Percentiles rank a stretch among this genome's conserved stretches.
Evolutionary conservation across 179 eudicot species (phyloP).

Genomic region (Spergularia azorica): DNA sequence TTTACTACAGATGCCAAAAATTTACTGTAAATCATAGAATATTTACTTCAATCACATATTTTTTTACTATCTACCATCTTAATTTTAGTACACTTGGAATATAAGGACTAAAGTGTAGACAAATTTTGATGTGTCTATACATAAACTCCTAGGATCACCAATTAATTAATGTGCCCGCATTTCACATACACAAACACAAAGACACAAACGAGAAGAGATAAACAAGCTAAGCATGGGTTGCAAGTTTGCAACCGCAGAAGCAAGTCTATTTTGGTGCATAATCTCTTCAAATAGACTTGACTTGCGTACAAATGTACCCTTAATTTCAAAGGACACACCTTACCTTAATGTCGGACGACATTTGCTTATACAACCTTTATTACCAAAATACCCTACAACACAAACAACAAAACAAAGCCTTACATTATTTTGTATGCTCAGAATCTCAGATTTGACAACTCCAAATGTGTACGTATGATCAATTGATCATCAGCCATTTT

Average conservation of each 20-base stretch:
- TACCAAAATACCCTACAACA: neutral
- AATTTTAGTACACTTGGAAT: no score
- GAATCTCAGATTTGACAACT: constrained; percentile 20
- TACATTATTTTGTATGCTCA: neutral
- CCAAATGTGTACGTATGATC: neutral
- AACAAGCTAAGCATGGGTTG: neutral
- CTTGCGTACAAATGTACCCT: constrained; percentile 5
- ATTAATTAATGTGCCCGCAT: neutral
- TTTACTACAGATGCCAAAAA: no score
- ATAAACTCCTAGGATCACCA: no score
- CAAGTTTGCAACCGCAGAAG: neutral
- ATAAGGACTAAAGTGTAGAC: no score
- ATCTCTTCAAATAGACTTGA: constrained; percentile 22
- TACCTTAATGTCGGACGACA: constrained; percentile 24
- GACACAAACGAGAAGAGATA: neutral
- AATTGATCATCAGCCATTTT: no score
- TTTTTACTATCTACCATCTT: no score
- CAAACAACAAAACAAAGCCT: neutral
- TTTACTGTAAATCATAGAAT: no score
- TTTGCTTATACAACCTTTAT: neutral
- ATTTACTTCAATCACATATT: no score
- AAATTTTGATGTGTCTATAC: no score
- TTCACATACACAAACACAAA: constrained; percentile 10
- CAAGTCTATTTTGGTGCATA: constrained; percentile 24
- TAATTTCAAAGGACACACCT: constrained; percentile 10